Base-by-base conservation (phyloP, 2,329 filamentous ascomycete genomes). In the Exophiala calicioides region DNA sequence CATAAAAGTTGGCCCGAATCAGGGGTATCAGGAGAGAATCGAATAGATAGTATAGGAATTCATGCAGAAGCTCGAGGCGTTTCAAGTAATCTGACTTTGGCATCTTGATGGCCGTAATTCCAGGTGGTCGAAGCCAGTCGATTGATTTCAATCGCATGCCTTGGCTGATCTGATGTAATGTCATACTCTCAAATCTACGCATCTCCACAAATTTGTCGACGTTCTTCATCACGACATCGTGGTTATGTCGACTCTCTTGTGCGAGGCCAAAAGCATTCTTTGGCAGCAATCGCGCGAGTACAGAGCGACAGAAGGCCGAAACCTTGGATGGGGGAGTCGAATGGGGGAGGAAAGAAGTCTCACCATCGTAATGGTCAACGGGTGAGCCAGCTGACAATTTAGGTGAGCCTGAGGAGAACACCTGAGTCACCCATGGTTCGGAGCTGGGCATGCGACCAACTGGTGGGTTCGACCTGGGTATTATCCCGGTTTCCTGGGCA, bases 1-100 rank as follows among this genome's bases (percentile, higher is more conserved):
- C 87, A 62, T 97, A 91, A 61, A 98, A 98, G 60, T 93, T 90
- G 53, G 81, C 83, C 24, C 88, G 82, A 36, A 97, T 79, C 5
- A 98, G 75, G 7, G 93, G 91, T 58, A 97, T 86, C 45, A 98
- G 63, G 16, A 96, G 75, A 0, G 90, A 96, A 66, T 98, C 93
- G 60, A 98, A 93, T 3, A 95, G 57, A 64, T 90, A 98, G 69
- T 96, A 97, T 5, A 97, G 60, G 47, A 97, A 83, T 64, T 98
- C 93, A 42, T 82, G 69, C 37, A 96, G 80, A 0, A 97, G 75
- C 61, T 96, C 87, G 19, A 71, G 73, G 8, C 90, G 83, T 66
- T 96, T 97, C 5, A 71, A 69, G 21, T 79, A 73, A 61, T 97
- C 91, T 0, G 85, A 83, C 49, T 76, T 73, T 50, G 86, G 86